Base-by-base conservation (phyloP, 352 stramenopile genomes). In the Pythium sp. region DNA sequence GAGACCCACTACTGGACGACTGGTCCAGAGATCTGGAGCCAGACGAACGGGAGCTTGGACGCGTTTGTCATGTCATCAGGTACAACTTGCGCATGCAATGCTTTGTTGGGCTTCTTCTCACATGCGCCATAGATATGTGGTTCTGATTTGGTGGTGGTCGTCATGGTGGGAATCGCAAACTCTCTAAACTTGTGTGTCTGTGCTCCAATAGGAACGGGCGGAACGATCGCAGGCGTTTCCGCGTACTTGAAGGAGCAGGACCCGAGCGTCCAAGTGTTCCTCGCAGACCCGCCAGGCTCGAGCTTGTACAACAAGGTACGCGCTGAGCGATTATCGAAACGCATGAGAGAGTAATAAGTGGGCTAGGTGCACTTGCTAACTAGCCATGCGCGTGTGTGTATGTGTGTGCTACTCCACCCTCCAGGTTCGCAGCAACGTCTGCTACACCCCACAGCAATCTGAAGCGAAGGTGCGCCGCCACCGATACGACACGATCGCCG, bases 11-110 rank as follows among this genome's bases (percentile, higher is more conserved):
- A 98, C 71, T 61, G 76, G 7, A 93, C 85, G 14, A 99, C 97
- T 0, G 98, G 95, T 0, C 97, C 91, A 1, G 98, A 99, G 83
- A 98, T 99, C 70, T 98, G 90, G 87, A 67, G 72, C 36, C 95
- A 99, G 69, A 93, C 94, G 1, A 72, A 89, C n/a, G 92, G 90
- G 26, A 82, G 86, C 3, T 57, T 99, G 8, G 93, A 99, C 72
- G 97, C 96, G 7, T 99, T 99, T 76, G 90, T 99, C 51, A 99
- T 99, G 95, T 98, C 94, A 22, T 94, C 97, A 36, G 98, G 98
- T 91, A 49, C 54, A 46, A 67, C 72, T 0, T 57, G 12, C 28
- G 30, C 28, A 43, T 43, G 18, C 18, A 24, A n/a, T 30, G 54
- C 54, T 58, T 58, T 6, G 53, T 36, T 12, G 2, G 24, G 53